A percentile compares a stretch with the other conserved stretches of the same genome.
These are phyloP conservation scores for Leucaena leucocephala DNA, from an alignment of 306 rosid genomes.

Conservation along the genomic window DNA sequence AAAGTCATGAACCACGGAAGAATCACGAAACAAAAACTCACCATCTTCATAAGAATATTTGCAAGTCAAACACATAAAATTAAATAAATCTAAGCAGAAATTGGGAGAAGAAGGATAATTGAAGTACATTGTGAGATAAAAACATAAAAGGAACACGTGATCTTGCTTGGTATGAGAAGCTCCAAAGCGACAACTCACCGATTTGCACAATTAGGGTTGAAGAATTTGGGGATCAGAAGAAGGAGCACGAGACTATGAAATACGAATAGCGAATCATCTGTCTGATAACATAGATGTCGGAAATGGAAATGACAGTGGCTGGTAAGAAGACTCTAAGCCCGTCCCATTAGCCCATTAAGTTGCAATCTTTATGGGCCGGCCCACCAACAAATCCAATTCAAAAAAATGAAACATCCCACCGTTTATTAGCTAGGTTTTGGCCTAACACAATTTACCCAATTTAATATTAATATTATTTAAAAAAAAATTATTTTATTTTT, in stretches of 20 bases:
- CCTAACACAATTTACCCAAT: no score
- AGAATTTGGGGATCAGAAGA: slow-evolving; percentile 26
- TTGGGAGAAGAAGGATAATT: neutral
- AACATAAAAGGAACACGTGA: neutral
- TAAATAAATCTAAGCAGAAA: slow-evolving; percentile 4
- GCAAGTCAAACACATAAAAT: slow-evolving; percentile 7
- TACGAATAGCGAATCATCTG: slow-evolving; percentile 37
- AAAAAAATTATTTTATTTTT: no score
- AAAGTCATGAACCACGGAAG: neutral
- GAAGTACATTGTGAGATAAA: slow-evolving; percentile 29
- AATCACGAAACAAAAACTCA: neutral
- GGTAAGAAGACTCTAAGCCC: neutral
- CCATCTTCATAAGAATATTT: neutral
- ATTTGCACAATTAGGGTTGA: slow-evolving; percentile 34
- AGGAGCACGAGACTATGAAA: slow-evolving; percentile 35
- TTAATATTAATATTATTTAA: no score
- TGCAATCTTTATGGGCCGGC: neutral
- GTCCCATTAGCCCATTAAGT: neutral
- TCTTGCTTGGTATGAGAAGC: neutral
- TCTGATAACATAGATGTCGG: neutral
- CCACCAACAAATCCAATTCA: neutral
- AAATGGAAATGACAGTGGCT: neutral
- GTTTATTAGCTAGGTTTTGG: no score
- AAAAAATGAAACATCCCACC: no score
- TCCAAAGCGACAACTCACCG: neutral